These are phyloP conservation scores for Pinus tabuliformis DNA, from an alignment of 75 land plant genomes.

Conservation along the genomic window DNA sequence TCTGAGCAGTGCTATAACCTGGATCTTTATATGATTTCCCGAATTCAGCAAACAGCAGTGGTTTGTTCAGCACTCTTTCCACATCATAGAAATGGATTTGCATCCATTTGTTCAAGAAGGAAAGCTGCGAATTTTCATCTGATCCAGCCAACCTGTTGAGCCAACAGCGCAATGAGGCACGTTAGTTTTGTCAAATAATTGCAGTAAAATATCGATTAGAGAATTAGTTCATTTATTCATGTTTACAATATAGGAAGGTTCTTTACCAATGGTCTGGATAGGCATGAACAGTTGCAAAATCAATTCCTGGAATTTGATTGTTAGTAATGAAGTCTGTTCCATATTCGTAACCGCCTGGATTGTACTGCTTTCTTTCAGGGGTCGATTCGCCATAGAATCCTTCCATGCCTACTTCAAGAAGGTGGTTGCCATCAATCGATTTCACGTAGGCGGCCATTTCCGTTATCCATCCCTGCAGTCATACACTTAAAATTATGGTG, in stretches of 20 bases:
- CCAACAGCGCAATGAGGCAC: background rate
- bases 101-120: conserved; percentile 39
- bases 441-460: conserved; percentile 56
- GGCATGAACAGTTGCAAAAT: conserved; percentile 58
- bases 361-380: conserved; percentile 18
- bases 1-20: background rate
- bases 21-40: conserved; percentile 28
- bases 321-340: conserved; percentile 60
- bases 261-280: conserved; percentile 59
- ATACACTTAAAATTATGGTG: background rate
- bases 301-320: conserved; percentile 34
- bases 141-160: conserved; percentile 36
- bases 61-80: conserved; percentile 26
- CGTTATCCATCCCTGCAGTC: conserved; percentile 45
- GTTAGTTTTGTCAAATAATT: background rate
- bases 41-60: conserved; percentile 53
- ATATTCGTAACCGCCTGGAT: conserved; percentile 15
- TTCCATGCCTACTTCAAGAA: conserved; percentile 51
- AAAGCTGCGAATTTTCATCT: conserved; percentile 17
- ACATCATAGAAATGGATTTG: conserved; percentile 36
- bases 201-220: background rate
- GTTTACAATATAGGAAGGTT: no score
- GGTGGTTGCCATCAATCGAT: conserved; percentile 49
- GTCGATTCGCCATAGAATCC: conserved; percentile 46
- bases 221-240: background rate